Evolutionary conservation across 2,329 filamentous ascomycete genomes (phyloP).

Genomic region (Trichoderma sp.): DNA sequence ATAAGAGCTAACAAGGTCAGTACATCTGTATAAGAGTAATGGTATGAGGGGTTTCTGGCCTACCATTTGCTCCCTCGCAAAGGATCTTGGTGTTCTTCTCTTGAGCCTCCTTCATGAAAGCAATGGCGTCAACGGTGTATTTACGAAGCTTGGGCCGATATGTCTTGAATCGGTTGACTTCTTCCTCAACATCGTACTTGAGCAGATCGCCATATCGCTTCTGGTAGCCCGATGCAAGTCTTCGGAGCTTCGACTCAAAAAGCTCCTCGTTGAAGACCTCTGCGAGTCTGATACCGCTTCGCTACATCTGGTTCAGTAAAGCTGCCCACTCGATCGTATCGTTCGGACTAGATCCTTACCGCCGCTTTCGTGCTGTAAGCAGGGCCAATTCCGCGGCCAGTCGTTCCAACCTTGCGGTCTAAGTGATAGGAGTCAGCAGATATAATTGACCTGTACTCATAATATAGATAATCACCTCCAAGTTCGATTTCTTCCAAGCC

Average conservation of each 20-base stretch:
- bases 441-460: neutral
- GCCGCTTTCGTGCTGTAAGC: slow-evolving; percentile 36
- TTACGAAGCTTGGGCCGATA: slow-evolving; percentile 59
- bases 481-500: slow-evolving; percentile 64
- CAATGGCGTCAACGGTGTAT: slow-evolving; percentile 67
- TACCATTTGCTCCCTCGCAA: slow-evolving; percentile 61
- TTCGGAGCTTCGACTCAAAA: slow-evolving; percentile 67
- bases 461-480: slow-evolving; percentile 31
- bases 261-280: slow-evolving; percentile 67
- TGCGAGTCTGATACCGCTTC: slow-evolving; percentile 66
- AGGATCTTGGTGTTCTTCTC: slow-evolving; percentile 60
- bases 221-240: slow-evolving; percentile 60
- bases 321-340: neutral
- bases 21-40: neutral
- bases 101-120: slow-evolving; percentile 64
- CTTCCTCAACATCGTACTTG: slow-evolving; percentile 67
- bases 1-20: slow-evolving; percentile 20
- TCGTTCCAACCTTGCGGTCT: slow-evolving; percentile 39
- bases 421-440: neutral
- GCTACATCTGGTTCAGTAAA: slow-evolving; percentile 37
- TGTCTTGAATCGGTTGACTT: slow-evolving; percentile 62
- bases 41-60: neutral
- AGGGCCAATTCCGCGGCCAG: slow-evolving; percentile 43
- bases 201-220: slow-evolving; percentile 69
- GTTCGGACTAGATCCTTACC: slow-evolving; percentile 7